phyloP scores from a whole-genome alignment of 164 flowering plant genomes.

The Pachysandra terminalis region DNA sequence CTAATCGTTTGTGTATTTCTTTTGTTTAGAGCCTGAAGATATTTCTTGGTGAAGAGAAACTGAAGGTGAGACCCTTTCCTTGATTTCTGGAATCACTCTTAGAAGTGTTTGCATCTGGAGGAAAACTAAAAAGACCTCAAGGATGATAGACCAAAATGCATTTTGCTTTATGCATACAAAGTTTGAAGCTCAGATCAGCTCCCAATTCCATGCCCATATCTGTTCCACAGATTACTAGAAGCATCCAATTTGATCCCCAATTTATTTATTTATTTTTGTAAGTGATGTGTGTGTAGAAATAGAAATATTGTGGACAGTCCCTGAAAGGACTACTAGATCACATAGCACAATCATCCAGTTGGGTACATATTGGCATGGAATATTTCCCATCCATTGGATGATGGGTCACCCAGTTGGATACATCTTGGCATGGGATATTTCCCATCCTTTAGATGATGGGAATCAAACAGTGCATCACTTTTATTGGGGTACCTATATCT shows the following conservation, averaged over 20 bases:
- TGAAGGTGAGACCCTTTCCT: slow-evolving; percentile 52
- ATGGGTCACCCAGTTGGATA: background rate
- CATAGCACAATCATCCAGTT: background rate
- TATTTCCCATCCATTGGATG: background rate
- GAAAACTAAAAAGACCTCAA: too few species aligned
- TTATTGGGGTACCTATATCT: background rate
- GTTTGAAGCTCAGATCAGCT: background rate
- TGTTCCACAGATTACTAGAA: background rate
- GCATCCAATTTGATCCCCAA: background rate
- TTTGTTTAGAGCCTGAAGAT: slow-evolving; percentile 77
- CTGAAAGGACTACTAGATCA: background rate
- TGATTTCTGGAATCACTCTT: background rate
- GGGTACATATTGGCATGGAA: background rate
- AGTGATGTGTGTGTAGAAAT: too few species aligned
- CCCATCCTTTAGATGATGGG: too few species aligned
- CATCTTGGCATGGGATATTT: too few species aligned
- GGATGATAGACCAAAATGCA: background rate
- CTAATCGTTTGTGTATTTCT: slow-evolving; percentile 3
- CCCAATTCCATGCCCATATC: background rate
- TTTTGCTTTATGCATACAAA: background rate
- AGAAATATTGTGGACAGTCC: background rate
- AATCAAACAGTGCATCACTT: background rate
- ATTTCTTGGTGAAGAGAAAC: slow-evolving; percentile 84
- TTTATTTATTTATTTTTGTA: too few species aligned
- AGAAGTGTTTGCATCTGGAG: background rate